Evolutionary conservation across 2,329 filamentous ascomycete genomes (phyloP).

Genomic region (Pseudophaeomoniella oleicola): DNA sequence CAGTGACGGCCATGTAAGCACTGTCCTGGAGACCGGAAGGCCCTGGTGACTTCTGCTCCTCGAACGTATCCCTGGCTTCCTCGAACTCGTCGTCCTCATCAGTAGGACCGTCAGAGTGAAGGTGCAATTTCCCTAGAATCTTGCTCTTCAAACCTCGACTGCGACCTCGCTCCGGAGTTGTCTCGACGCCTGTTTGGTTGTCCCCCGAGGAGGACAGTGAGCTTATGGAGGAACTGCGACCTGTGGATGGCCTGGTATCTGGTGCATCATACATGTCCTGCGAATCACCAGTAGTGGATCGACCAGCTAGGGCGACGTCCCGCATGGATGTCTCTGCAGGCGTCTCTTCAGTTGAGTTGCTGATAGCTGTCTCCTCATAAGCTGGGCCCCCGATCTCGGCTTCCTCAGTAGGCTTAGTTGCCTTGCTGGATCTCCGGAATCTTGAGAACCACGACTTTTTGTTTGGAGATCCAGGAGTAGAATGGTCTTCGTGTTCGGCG

Average conservation of each 20-base stretch:
- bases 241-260: conserved; percentile 4
- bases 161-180: conserved; percentile 4
- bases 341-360: conserved; percentile 2
- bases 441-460: conserved; percentile 9
- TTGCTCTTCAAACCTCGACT: conserved; percentile 6
- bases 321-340: conserved; percentile 10
- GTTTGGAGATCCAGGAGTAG: conserved; percentile 6
- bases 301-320: conserved; percentile 12
- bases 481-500: conserved; percentile 2
- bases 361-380: conserved; percentile 1
- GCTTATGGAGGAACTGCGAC: conserved; percentile 8
- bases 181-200: background rate
- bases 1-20: background rate
- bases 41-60: conserved; percentile 2
- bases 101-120: conserved; percentile 7
- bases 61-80: conserved; percentile 12
- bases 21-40: background rate
- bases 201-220: conserved; percentile 7
- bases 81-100: conserved; percentile 11
- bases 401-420: conserved; percentile 1
- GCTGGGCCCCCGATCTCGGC: background rate
- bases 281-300: conserved; percentile 7
- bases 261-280: conserved; percentile 12
- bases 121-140: conserved; percentile 5
- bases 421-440: conserved; percentile 5